Percentiles rank a stretch among this genome's conserved stretches.
Conservation (phyloP, 2,329 filamentous ascomycete genomes). For the Verruconis gallopava region DNA sequence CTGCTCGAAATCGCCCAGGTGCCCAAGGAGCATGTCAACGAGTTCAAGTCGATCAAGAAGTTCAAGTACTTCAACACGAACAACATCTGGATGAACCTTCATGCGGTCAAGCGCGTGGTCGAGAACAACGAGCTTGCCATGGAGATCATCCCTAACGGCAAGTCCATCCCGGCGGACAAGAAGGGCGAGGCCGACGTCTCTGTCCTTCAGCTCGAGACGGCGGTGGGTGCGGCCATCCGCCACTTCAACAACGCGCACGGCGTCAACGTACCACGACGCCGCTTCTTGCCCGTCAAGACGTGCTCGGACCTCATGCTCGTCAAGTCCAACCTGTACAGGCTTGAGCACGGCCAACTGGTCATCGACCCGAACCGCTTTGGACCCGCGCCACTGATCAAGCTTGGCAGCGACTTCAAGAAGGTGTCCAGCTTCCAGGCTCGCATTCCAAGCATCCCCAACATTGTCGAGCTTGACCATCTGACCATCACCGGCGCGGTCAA, state of each 20-base stretch:
- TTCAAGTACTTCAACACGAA: slow-evolving; percentile 99
- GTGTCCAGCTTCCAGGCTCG: slow-evolving; percentile 91
- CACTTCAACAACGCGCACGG: slow-evolving; percentile 98
- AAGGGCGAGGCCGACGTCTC: slow-evolving; percentile 98
- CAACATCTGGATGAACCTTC: slow-evolving; percentile 99
- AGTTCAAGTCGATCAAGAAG: slow-evolving; percentile 99
- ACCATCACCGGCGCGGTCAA: slow-evolving; percentile 98
- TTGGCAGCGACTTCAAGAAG: slow-evolving; percentile 99
- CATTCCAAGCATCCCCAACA: slow-evolving; percentile 78
- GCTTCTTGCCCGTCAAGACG: slow-evolving; percentile 99
- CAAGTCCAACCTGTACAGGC: slow-evolving; percentile 97
- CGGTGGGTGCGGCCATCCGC: slow-evolving; percentile 93
- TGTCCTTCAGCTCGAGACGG: slow-evolving; percentile 96
- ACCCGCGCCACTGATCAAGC: slow-evolving; percentile 95
- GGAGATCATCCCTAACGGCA: slow-evolving; percentile 99
- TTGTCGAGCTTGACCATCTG: slow-evolving; percentile 83
- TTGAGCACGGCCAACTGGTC: slow-evolving; percentile 95
- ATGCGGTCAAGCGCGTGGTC: slow-evolving; percentile 95
- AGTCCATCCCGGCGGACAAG: slow-evolving; percentile 97
- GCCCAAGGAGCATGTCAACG: slow-evolving; percentile 98
- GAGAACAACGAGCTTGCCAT: slow-evolving; percentile 97
- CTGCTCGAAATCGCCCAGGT: slow-evolving; percentile 98
- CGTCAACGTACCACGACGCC: slow-evolving; percentile 93
- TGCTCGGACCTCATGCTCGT: slow-evolving; percentile 99
- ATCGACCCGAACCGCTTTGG: slow-evolving; percentile 96